A percentile compares a stretch with the other conserved stretches of the same genome.
These are phyloP conservation scores for Cladophialophora chaetospira DNA, from an alignment of 2,329 filamentous ascomycete genomes.

Conservation along the genomic window DNA sequence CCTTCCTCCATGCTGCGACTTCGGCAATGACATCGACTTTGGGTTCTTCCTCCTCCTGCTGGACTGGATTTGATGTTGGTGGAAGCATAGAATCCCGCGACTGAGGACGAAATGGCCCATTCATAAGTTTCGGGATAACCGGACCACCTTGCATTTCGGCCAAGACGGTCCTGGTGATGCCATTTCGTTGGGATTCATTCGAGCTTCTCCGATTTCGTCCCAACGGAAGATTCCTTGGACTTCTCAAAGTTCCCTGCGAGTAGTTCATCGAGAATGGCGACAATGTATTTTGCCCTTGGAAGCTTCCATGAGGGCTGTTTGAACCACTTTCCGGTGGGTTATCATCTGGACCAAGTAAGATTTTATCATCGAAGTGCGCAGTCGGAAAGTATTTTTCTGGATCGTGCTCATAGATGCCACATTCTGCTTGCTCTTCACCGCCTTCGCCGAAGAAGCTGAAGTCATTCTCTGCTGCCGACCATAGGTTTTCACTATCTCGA, in stretches of 20 bases:
- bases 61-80: conserved; percentile 21
- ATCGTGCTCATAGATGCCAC: conserved; percentile 51
- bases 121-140: conserved; percentile 21
- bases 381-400: conserved; percentile 49
- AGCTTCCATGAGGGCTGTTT: conserved; percentile 23
- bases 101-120: conserved; percentile 10
- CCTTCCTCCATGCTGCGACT: conserved; percentile 56
- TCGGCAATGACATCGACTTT: conserved; percentile 54
- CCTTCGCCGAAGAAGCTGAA: conserved; percentile 64
- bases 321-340: conserved; percentile 27
- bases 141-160: conserved; percentile 16
- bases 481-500: conserved; percentile 60
- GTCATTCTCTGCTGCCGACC: conserved; percentile 60
- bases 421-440: conserved; percentile 44
- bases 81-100: conserved; percentile 8
- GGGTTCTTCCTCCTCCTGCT: conserved; percentile 21
- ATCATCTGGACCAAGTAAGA: conserved; percentile 42
- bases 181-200: conserved; percentile 28
- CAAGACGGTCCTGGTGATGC: neutral
- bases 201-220: conserved; percentile 30
- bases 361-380: conserved; percentile 48
- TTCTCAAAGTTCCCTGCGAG: conserved; percentile 16
- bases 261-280: conserved; percentile 25
- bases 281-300: conserved; percentile 13
- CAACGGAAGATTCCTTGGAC: conserved; percentile 31